phyloP scores from a whole-genome alignment of 78 protist genomes.

The Monocercomonoides exilis region DNA sequence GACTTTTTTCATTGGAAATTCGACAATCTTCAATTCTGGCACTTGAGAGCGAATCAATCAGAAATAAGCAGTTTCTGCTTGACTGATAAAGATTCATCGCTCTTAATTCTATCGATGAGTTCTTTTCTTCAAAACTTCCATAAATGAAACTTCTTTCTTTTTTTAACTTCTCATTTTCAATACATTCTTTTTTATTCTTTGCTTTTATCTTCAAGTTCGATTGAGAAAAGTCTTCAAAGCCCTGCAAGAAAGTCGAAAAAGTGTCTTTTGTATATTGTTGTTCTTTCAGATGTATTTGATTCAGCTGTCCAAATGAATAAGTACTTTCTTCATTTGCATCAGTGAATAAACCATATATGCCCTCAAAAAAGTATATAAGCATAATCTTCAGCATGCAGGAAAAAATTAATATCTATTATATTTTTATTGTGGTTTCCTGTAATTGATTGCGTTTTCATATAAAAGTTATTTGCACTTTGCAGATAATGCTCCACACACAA shows the following conservation, averaged over 20 bases:
- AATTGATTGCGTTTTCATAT: too few relatives aligned
- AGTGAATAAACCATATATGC: neutral
- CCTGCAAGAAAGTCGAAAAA: neutral
- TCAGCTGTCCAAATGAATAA: neutral
- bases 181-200: neutral
- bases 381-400: neutral
- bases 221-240: neutral
- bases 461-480: too few relatives aligned
- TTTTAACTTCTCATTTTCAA: too few relatives aligned
- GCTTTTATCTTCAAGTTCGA: too few relatives aligned
- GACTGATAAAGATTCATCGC: too few relatives aligned
- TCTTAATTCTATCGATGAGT: neutral
- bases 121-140: neutral
- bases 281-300: neutral
- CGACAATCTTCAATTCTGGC: too few relatives aligned
- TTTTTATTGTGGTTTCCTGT: too few relatives aligned
- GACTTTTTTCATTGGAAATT: too few relatives aligned
- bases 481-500: too few relatives aligned
- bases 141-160: neutral
- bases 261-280: neutral
- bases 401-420: too few relatives aligned
- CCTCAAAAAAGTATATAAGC: neutral
- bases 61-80: too few relatives aligned
- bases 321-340: neutral
- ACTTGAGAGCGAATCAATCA: too few relatives aligned